A percentile compares a stretch with the other conserved stretches of the same genome.
These are phyloP conservation scores for Globisporangium parvum DNA, from an alignment of 352 stramenopile species.

Conservation along the genomic window DNA sequence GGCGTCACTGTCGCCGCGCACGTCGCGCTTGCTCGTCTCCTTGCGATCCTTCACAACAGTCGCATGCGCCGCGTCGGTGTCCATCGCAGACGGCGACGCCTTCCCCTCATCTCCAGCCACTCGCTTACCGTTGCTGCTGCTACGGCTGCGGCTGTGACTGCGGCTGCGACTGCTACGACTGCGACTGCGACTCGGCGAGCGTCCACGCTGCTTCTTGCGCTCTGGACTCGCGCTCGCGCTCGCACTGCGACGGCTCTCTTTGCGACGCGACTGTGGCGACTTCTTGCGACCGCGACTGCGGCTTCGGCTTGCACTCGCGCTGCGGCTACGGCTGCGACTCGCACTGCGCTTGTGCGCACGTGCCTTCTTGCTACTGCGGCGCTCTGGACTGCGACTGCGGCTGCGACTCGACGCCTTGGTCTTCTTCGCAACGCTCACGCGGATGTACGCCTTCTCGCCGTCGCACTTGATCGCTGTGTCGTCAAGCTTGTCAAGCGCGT, in stretches of 20 bases:
- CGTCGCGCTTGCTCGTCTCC: no score
- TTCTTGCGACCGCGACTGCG: slow-evolving; percentile 22
- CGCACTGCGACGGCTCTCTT: slow-evolving; percentile 19
- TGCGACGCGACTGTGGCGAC: no score
- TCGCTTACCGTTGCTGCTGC: no score
- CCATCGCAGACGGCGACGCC: slow-evolving; percentile 8
- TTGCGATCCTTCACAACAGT: no score
- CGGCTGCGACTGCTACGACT: slow-evolving; percentile 19
- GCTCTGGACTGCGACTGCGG: slow-evolving; percentile 15
- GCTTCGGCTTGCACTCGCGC: slow-evolving; percentile 23
- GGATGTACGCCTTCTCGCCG: slow-evolving; percentile 44
- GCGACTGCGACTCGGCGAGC: slow-evolving; percentile 23
- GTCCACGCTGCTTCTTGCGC: no score
- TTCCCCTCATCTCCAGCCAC: slow-evolving; percentile 9
- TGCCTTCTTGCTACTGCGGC: slow-evolving; percentile 14
- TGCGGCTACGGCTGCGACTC: no score
- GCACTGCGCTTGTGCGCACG: slow-evolving; percentile 1
- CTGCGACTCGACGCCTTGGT: slow-evolving; percentile 23
- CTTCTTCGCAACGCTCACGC: slow-evolving; percentile 27
- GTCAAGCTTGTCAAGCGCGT: slow-evolving; percentile 60
- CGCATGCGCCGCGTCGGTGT: neutral
- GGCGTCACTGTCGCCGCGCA: neutral
- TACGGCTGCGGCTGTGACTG: no score
- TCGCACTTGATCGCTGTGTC: slow-evolving; percentile 51
- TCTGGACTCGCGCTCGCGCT: slow-evolving; percentile 17